Evolutionary conservation across 805 yeast species (phyloP).

Genomic region (Lachancea sp.): DNA sequence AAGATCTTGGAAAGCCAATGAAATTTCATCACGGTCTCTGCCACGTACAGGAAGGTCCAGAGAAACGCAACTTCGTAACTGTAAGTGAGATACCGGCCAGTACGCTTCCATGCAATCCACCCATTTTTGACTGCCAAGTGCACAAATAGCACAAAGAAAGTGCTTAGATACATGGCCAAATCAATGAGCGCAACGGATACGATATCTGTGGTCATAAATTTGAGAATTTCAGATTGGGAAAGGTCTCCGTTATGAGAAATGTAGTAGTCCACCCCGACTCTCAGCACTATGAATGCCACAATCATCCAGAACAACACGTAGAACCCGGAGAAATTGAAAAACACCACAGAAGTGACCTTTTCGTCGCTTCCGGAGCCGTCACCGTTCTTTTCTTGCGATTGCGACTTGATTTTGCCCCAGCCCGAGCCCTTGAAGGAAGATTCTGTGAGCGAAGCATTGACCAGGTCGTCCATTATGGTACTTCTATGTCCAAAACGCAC

Average conservation of each 20-base stretch:
- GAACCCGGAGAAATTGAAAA: conserved; percentile 58
- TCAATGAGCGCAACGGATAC: conserved; percentile 69
- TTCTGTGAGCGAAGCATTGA: conserved; percentile 24
- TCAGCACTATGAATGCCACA: conserved; percentile 48
- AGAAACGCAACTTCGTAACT: conserved; percentile 51
- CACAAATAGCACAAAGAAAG: conserved; percentile 52
- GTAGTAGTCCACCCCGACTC: conserved; percentile 49
- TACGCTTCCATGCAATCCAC: conserved; percentile 49
- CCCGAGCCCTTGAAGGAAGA: conserved; percentile 28
- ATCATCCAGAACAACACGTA: conserved; percentile 76
- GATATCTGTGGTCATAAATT: conserved; percentile 54
- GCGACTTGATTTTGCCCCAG: conserved; percentile 17
- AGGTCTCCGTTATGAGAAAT: conserved; percentile 35
- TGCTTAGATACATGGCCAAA: conserved; percentile 60
- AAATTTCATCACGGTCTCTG: conserved; percentile 44
- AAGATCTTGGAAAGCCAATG: conserved; percentile 93
- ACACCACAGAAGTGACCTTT: neutral
- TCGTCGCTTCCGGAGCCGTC: neutral
- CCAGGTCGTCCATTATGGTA: conserved; percentile 47
- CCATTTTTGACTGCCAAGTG: conserved; percentile 48
- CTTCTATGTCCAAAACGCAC: conserved; percentile 40
- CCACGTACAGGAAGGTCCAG: conserved; percentile 46
- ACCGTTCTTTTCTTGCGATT: conserved; percentile 4
- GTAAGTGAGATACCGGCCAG: conserved; percentile 61
- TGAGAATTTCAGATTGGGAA: conserved; percentile 46